Evolutionary conservation across 2,329 filamentous ascomycete genomes (phyloP), one percentile per base, ranked within the genome.

Genomic region (Aspergillus fructus): DNA sequence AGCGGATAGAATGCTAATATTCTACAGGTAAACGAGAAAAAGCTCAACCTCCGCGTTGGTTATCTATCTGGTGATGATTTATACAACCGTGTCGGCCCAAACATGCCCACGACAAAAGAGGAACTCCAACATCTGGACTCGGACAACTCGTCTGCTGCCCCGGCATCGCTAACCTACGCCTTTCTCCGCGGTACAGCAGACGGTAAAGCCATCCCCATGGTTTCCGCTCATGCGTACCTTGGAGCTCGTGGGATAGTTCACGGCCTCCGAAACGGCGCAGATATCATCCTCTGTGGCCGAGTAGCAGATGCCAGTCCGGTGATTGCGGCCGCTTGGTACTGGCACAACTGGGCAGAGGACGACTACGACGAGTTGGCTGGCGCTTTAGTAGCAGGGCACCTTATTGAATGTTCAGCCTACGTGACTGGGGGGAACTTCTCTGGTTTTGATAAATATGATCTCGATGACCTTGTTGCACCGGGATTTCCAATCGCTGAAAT

Each of bases 311-410:
- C 81, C 0, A 78, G 76, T 2, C 81, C 81, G 0, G 81, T 84
- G 0, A 83, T 85, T 56, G 83, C 79, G 0, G 81, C 82, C 0
- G 83, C 83, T 0, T 79, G 78, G 64, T 85, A 76, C 71, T 86
- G 82, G 78, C 77, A 85, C 53, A 70, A 74, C 1, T 86, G 83
- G 84, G 58, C 60, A 0, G 74, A 79, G 15, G 74, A 71, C 0
- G 74, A 79, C 23, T 82, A 78, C 19, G 77, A 85, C 57, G 63
- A 72, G 17, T 71, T 86, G 4, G 83, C 83, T 0, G 79, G 79
- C 0, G 72, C 80, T 0, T 65, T 85, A 0, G 66, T 85, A 4
- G 80, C 81, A 0, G 82, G 79, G 1, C 81, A 84, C 66, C 64
- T 84, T 5, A 83, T 84, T 41, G 82, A 85, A 62, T 84, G 82